Evolutionary conservation across 2,329 filamentous ascomycete species (phyloP).

Genomic region (Phyllosticta citriasiana): DNA sequence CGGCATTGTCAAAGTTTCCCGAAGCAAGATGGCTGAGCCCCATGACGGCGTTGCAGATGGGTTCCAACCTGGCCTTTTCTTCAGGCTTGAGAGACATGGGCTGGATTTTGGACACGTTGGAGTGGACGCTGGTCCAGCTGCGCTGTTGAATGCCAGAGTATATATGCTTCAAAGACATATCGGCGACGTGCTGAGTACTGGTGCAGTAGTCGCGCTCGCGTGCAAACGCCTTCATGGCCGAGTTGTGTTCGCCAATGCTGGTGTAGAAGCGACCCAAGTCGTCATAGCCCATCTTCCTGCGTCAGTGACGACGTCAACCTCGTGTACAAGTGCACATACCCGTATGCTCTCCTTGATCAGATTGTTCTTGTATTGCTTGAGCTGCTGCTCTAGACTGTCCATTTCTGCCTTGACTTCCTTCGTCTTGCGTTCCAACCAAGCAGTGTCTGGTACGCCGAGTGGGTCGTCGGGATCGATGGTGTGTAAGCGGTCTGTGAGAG

Average conservation of each 20-base stretch:
- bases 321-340: conserved; percentile 38
- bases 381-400: conserved; percentile 67
- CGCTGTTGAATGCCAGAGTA: conserved; percentile 64
- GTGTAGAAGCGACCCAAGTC: conserved; percentile 81
- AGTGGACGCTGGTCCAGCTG: conserved; percentile 63
- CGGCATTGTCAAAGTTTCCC: conserved; percentile 55
- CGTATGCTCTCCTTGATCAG: conserved; percentile 94
- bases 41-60: conserved; percentile 55
- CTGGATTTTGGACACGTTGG: conserved; percentile 48
- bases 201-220: conserved; percentile 89
- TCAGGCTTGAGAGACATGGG: conserved; percentile 45
- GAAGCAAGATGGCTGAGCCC: conserved; percentile 52
- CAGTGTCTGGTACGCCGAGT: conserved; percentile 55
- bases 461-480: conserved; percentile 55
- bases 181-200: conserved; percentile 70
- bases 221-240: conserved; percentile 66
- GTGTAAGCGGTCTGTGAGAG: conserved; percentile 56
- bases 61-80: conserved; percentile 46
- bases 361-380: conserved; percentile 93
- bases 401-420: conserved; percentile 60
- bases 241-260: conserved; percentile 60
- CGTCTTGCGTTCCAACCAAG: conserved; percentile 65
- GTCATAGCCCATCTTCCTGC: conserved; percentile 76
- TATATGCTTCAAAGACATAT: conserved; percentile 71
- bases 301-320: background rate